Evolutionary conservation across 2,329 filamentous ascomycete genomes (phyloP).

Genomic region (Ophiocordyceps sinensis): DNA sequence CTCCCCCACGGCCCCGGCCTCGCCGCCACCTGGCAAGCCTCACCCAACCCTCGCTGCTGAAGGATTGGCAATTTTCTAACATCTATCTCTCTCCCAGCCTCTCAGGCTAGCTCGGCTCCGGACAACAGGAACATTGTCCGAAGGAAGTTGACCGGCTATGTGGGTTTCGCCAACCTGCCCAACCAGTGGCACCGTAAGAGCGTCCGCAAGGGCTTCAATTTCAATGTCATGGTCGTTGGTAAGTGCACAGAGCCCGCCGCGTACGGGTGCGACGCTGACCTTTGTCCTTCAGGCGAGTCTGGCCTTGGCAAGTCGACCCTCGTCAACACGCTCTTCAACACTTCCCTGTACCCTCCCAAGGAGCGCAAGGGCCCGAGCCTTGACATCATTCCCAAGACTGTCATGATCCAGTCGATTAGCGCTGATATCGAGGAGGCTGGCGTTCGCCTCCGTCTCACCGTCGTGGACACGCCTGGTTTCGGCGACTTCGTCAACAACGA

Average conservation of each 20-base stretch:
- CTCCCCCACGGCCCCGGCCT: constrained; percentile 26
- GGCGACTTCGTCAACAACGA: constrained; percentile 99
- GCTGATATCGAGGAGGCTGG: constrained; percentile 97
- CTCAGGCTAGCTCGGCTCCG: constrained; percentile 29
- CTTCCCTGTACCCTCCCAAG: constrained; percentile 94
- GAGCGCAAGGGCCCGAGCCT: constrained; percentile 95
- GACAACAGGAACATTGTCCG: constrained; percentile 92
- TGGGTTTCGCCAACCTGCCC: constrained; percentile 95
- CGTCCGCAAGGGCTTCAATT: constrained; percentile 99
- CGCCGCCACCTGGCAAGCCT: constrained; percentile 25
- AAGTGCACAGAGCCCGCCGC: constrained; percentile 26
- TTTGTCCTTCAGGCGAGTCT: constrained; percentile 66
- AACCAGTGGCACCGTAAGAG: constrained; percentile 99
- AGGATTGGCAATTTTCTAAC: constrained; percentile 22
- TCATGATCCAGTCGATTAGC: constrained; percentile 87
- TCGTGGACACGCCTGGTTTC: constrained; percentile 95
- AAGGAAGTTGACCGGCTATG: constrained; percentile 94
- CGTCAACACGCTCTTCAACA: constrained; percentile 99
- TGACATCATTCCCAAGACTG: constrained; percentile 97
- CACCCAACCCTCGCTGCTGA: constrained; percentile 12
- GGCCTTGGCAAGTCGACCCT: constrained; percentile 97
- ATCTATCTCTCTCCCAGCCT: constrained; percentile 13
- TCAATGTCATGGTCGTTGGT: constrained; percentile 99
- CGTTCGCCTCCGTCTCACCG: constrained; percentile 86
- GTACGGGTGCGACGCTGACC: background rate